These are phyloP conservation scores for Cajanus cajan DNA, from an alignment of 306 rosid genomes.

Conservation along the genomic window DNA sequence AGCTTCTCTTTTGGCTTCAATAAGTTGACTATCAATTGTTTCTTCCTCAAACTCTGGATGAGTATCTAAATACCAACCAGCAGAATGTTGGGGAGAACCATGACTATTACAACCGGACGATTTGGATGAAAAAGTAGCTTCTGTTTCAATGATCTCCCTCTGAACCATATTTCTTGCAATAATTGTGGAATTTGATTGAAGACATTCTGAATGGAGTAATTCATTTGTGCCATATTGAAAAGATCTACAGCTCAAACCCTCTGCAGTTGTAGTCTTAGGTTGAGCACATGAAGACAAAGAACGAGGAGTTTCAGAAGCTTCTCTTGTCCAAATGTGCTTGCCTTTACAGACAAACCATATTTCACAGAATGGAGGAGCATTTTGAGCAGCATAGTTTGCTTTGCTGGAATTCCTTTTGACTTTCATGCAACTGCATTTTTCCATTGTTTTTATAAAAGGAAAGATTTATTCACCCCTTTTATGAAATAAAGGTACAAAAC, in stretches of 20 bases:
- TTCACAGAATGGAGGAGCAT: slow-evolving; percentile 66
- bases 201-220: slow-evolving; percentile 26
- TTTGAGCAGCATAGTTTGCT: slow-evolving; percentile 63
- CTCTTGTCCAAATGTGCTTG: slow-evolving; percentile 71
- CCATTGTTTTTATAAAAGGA: slow-evolving; percentile 20
- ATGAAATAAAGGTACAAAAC: neutral
- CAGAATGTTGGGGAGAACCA: slow-evolving; percentile 44
- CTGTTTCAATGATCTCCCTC: slow-evolving; percentile 33
- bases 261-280: slow-evolving; percentile 33
- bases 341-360: slow-evolving; percentile 76
- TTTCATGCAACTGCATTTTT: slow-evolving; percentile 57
- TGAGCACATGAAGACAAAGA: slow-evolving; percentile 42
- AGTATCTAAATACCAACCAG: slow-evolving; percentile 29
- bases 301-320: slow-evolving; percentile 53
- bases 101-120: slow-evolving; percentile 34
- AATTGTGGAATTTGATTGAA: slow-evolving; percentile 32
- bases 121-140: slow-evolving; percentile 35
- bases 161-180: slow-evolving; percentile 6
- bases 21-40: slow-evolving; percentile 36
- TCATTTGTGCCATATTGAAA: slow-evolving; percentile 35
- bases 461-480: neutral
- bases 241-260: slow-evolving; percentile 34
- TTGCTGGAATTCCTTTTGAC: slow-evolving; percentile 65
- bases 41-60: slow-evolving; percentile 46
- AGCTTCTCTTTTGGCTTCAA: slow-evolving; percentile 44